phyloP scores from a whole-genome alignment of 768 basidiomycete species.

The Hemileccinum rubropunctum region DNA sequence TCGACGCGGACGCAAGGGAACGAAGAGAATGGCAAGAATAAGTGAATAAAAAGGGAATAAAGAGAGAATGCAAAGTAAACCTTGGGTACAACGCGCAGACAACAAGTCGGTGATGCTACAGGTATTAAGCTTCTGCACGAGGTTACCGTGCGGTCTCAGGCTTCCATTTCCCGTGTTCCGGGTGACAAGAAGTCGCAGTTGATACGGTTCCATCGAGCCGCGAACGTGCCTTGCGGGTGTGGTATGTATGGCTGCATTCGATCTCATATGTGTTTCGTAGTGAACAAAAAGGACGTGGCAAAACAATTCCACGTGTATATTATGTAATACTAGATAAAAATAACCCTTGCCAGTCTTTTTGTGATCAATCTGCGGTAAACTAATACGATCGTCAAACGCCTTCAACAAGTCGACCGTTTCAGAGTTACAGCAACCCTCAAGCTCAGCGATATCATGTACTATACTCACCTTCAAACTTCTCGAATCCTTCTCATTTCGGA shows the following conservation, averaged over 20 bases:
- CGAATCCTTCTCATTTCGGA: no score
- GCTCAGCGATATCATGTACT: no score
- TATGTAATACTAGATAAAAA: no score
- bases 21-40: not conserved
- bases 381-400: not conserved
- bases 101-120: not conserved
- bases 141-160: slow-evolving; percentile 16
- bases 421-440: no score
- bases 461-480: no score
- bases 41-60: not conserved
- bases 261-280: not conserved
- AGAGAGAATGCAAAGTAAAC: not conserved
- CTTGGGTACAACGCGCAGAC: slow-evolving; percentile 3
- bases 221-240: slow-evolving; percentile 5
- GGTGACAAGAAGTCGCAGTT: not conserved
- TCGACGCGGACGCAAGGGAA: not conserved
- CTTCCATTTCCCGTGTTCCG: slow-evolving; percentile 3
- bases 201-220: not conserved
- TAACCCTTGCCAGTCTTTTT: no score
- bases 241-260: not conserved
- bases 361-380: not conserved
- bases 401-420: no score
- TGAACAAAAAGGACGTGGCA: no score
- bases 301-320: not conserved
- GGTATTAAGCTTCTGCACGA: slow-evolving; percentile 18